Evolutionary conservation across 2,329 filamentous ascomycete genomes (phyloP).

Genomic region (Arthrobotrys sphaeroides): DNA sequence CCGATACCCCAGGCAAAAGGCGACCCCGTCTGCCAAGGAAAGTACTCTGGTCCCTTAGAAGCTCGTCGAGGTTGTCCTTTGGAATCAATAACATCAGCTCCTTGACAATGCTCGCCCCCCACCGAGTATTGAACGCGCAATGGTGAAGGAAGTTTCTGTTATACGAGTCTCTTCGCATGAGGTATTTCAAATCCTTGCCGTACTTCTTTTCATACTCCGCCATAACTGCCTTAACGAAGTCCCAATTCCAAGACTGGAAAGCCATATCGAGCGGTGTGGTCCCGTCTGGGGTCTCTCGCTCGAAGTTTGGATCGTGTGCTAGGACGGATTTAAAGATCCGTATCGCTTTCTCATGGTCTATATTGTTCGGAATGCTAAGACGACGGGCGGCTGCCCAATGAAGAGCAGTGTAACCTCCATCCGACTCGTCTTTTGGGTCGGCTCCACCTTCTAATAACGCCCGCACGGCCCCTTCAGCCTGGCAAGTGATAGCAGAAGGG

Average conservation of each 20-base stretch:
- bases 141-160: conserved; percentile 28
- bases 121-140: conserved; percentile 9
- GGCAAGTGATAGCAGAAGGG: conserved; percentile 1
- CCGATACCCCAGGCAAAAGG: not conserved
- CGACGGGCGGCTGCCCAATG: conserved; percentile 18
- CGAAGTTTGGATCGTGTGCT: conserved; percentile 1
- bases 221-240: conserved; percentile 15
- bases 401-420: conserved; percentile 6
- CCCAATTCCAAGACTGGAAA: conserved; percentile 21
- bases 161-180: conserved; percentile 23
- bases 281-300: conserved; percentile 19
- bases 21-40: not conserved
- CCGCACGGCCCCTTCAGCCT: not conserved
- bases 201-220: conserved; percentile 8
- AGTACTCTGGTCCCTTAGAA: conserved; percentile 2
- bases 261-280: conserved; percentile 17
- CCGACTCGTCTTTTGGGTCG: not conserved
- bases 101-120: conserved; percentile 10
- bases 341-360: not conserved
- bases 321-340: conserved; percentile 13
- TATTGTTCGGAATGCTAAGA: not conserved
- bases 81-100: not conserved
- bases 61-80: not conserved
- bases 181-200: not conserved
- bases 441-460: conserved; percentile 6